phyloP scores from a whole-genome alignment of 2,329 filamentous ascomycete species.

The Bipolaris zeicola region DNA sequence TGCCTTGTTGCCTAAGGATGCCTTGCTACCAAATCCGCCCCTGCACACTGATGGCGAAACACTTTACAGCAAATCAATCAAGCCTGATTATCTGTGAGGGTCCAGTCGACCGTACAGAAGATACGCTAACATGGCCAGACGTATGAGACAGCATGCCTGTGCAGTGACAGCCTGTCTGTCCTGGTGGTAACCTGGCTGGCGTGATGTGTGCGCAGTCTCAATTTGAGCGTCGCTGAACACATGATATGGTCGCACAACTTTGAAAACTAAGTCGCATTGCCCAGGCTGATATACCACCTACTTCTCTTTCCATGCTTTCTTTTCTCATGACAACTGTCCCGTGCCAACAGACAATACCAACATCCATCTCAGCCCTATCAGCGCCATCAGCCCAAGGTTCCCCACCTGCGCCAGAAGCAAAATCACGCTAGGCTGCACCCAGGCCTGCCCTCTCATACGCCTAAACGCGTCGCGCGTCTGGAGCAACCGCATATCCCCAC shows the following conservation, averaged over 20 bases:
- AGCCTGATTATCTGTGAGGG: not conserved
- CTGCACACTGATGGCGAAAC: constrained; percentile 19
- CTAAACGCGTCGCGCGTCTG: constrained; percentile 27
- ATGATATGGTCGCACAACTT: too few relatives aligned
- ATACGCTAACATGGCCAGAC: constrained; percentile 8
- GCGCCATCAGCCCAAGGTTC: constrained; percentile 6
- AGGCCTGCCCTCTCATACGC: constrained; percentile 18
- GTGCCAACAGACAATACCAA: not conserved
- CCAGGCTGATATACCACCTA: too few relatives aligned
- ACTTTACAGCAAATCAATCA: constrained; percentile 1
- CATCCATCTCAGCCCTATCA: constrained; percentile 11
- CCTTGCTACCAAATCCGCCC: constrained; percentile 22
- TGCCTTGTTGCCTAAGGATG: constrained; percentile 34
- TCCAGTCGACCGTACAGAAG: too few relatives aligned
- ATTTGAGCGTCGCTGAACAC: too few relatives aligned
- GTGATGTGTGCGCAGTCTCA: not conserved
- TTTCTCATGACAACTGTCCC: too few relatives aligned
- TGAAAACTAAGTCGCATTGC: too few relatives aligned
- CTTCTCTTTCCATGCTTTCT: too few relatives aligned
- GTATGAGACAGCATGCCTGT: not conserved
- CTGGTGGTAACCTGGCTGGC: not conserved
- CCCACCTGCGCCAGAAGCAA: constrained; percentile 8
- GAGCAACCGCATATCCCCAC: constrained; percentile 17
- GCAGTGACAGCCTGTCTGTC: too few relatives aligned
- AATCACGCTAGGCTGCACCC: constrained; percentile 25